Evolutionary conservation across 2,329 filamentous ascomycete genomes (phyloP), one percentile per base, ranked within the genome.

Genomic region (Fusarium verticillioides): DNA sequence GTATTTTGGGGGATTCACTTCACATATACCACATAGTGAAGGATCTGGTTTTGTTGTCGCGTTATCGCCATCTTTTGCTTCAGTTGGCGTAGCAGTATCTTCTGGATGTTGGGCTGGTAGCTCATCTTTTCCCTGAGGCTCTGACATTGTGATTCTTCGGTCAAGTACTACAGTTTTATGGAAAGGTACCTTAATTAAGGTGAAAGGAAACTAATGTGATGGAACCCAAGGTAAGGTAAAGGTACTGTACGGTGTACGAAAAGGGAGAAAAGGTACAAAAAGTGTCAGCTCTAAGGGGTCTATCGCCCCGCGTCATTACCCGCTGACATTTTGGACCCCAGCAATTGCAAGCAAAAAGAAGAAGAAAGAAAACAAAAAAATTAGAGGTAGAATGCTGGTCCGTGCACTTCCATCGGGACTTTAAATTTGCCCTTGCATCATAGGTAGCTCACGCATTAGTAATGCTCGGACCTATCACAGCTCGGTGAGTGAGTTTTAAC

Each of bases 1-100:
- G 80, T 92, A 92, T 79, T 90, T 91, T 36, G 84, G 84, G 26
- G 85, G 82, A 9, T 84, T 84, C 39, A 79, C 77, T 34, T 86
- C 78, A 78, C 90, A 92, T 37, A 90, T 82, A 9, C 85, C 85
- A 74, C 90, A 92, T 5, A 79, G 70, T 23, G 75, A 74, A 46
- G 74, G 54, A 16, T 71, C 67, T 30, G 66, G 58, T 39, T 65
- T 49, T 37, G 56, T 42, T 32, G 63, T 58, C 42, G 52, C 28
- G 44, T 63, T 50, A 37, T 44, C 56, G 36, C 53, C 58, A 30
- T 58, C 44, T 32, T 49, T 53, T 28, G 44, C 44, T 37, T 44
- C 54, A 64, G 40, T 49, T 60, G 58, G 36, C 19, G 19, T 44
- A 43, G 58, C 26, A 47, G 61, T 47, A 44, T 66, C 49, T 46